phyloP scores from a whole-genome alignment of 1,284 basidiomycete species.

The Cryptococcus hybrid region DNA sequence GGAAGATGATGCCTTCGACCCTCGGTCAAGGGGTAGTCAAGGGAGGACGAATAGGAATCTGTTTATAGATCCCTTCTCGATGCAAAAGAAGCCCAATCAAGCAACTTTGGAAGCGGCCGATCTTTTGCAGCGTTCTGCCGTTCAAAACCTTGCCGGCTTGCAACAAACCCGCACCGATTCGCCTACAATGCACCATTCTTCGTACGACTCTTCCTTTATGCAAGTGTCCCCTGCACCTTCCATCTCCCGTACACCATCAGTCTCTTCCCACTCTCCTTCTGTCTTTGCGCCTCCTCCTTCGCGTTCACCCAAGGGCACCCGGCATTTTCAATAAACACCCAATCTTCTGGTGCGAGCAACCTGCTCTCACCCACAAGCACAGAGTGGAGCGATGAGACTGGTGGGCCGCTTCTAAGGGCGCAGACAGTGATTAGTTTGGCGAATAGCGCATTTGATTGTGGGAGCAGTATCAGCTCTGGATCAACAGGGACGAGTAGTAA shows the following conservation, averaged over 20 bases:
- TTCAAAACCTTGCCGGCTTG: background rate
- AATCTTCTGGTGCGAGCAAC: conserved; percentile 6
- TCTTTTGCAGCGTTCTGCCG: conserved; percentile 3
- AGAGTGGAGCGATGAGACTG: background rate
- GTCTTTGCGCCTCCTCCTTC: background rate
- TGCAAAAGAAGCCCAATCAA: background rate
- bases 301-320: background rate
- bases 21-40: background rate
- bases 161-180: background rate
- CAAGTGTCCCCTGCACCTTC: background rate
- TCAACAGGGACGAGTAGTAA: conserved; percentile 24
- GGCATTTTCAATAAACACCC: conserved; percentile 15
- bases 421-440: conserved; percentile 3
- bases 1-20: background rate
- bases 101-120: conserved; percentile 1
- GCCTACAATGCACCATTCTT: background rate
- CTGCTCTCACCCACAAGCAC: background rate
- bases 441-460: background rate
- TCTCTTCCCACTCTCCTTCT: conserved; percentile 1
- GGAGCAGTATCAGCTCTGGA: conserved; percentile 20
- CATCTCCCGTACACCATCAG: background rate
- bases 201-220: background rate
- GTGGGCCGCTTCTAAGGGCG: conserved; percentile 4
- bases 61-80: conserved; percentile 2
- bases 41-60: conserved; percentile 1